Percentiles rank a stretch among this genome's conserved stretches.
Conservation (phyloP, 345 rosid genomes). For the Arabis alpina region DNA sequence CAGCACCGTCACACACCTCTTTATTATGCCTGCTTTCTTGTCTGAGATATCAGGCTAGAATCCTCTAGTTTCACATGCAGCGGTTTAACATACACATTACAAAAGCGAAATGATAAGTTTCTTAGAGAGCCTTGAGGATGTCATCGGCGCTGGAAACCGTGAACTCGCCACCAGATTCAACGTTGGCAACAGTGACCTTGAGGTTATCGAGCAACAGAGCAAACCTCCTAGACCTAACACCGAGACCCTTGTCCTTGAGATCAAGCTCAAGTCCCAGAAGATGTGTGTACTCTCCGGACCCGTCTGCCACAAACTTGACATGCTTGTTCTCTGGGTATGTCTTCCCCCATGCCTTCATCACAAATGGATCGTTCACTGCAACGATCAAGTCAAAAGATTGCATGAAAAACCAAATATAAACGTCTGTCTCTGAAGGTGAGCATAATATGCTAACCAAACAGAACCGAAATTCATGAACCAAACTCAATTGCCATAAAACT, state of each 20-base stretch:
- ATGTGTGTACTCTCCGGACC: slow-evolving; percentile 81
- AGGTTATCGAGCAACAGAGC: slow-evolving; percentile 87
- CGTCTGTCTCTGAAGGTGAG: too few species aligned
- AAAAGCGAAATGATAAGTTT: neutral
- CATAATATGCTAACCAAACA: too few species aligned
- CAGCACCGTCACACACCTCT: neutral
- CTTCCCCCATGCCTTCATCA: slow-evolving; percentile 98
- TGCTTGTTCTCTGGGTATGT: slow-evolving; percentile 91
- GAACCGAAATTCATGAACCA: too few species aligned
- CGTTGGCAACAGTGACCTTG: slow-evolving; percentile 85
- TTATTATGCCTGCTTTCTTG: neutral
- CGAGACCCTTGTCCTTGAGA: slow-evolving; percentile 82
- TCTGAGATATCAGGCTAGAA: neutral
- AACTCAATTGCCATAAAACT: too few species aligned
- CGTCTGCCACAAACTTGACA: slow-evolving; percentile 91
- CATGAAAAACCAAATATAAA: neutral
- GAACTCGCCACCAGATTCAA: slow-evolving; percentile 92
- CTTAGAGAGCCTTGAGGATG: slow-evolving; percentile 74
- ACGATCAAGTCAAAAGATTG: neutral
- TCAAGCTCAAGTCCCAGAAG: slow-evolving; percentile 96
- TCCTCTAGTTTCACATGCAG: slow-evolving; percentile 1
- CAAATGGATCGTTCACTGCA: slow-evolving; percentile 94
- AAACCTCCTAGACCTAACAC: slow-evolving; percentile 84
- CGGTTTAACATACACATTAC: slow-evolving; percentile 10
- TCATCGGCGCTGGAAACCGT: slow-evolving; percentile 88